Percentiles rank a stretch among this genome's conserved stretches.
Conservation (phyloP, 73 alveolate genomes). For the Stentor roeselii region DNA sequence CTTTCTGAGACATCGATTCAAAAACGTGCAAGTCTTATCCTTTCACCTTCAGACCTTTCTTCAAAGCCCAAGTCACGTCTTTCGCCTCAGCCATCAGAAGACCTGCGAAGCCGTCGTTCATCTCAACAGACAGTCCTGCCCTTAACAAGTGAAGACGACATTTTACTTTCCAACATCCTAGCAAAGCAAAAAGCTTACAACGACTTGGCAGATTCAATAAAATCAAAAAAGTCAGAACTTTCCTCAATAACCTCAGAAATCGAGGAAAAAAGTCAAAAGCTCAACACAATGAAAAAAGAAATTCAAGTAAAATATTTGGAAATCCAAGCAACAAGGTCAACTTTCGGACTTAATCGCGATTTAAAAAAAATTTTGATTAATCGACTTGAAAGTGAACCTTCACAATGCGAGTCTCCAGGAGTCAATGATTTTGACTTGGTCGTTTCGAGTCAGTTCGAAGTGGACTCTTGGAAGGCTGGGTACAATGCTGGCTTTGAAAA, state of each 20-base stretch:
- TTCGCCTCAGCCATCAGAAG: too few relatives aligned
- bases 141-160: neutral
- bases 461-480: slow-evolving; percentile 18
- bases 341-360: neutral
- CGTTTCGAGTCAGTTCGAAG: neutral
- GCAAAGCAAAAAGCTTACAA: neutral
- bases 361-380: too few relatives aligned
- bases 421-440: neutral
- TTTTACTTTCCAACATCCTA: neutral
- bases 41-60: too few relatives aligned
- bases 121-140: too few relatives aligned
- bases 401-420: neutral
- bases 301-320: neutral
- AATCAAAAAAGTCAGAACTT: neutral
- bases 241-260: neutral
- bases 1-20: too few relatives aligned
- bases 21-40: too few relatives aligned
- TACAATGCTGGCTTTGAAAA: slow-evolving; percentile 17
- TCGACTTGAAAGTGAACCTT: neutral
- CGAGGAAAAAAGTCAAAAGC: neutral
- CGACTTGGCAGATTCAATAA: neutral
- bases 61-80: too few relatives aligned
- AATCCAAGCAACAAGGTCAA: neutral
- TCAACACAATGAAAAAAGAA: neutral
- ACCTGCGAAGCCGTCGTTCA: too few relatives aligned